Conservation (phyloP, 2,329 filamentous ascomycete genomes). For the Diaporthe longicolla region DNA sequence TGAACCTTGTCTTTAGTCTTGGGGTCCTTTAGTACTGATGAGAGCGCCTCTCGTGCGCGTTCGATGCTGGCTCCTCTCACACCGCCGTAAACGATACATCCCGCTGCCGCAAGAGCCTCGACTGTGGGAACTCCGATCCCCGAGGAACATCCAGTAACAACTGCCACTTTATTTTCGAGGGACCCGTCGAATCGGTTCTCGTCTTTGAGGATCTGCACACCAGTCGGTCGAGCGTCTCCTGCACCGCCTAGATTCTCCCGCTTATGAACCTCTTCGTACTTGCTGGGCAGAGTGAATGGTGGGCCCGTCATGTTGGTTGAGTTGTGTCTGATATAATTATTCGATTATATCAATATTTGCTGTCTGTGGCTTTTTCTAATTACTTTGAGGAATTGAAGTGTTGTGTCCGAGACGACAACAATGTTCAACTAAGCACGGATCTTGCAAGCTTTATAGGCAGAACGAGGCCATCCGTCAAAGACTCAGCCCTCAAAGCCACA, state of each 20-base stretch:
- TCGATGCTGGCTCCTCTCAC: constrained; percentile 54
- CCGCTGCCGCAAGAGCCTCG: constrained; percentile 57
- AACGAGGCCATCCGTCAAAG: background rate
- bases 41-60: constrained; percentile 54
- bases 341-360: background rate
- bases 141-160: constrained; percentile 57
- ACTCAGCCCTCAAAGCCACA: background rate
- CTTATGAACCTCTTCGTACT: constrained; percentile 43
- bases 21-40: constrained; percentile 47
- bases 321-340: background rate
- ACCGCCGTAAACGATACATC: constrained; percentile 59
- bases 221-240: constrained; percentile 55
- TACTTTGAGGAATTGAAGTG: background rate
- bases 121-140: constrained; percentile 59
- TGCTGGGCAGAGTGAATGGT: constrained; percentile 33
- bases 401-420: background rate
- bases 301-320: constrained; percentile 18
- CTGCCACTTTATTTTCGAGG: constrained; percentile 53
- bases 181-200: constrained; percentile 52
- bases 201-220: constrained; percentile 53
- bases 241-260: constrained; percentile 46
- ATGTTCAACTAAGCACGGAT: background rate
- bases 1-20: constrained; percentile 46
- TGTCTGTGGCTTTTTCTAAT: too few species aligned
- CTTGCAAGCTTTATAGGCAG: constrained; percentile 4